Conservation (phyloP, 805 yeast species). For the Candida peoriensis region DNA sequence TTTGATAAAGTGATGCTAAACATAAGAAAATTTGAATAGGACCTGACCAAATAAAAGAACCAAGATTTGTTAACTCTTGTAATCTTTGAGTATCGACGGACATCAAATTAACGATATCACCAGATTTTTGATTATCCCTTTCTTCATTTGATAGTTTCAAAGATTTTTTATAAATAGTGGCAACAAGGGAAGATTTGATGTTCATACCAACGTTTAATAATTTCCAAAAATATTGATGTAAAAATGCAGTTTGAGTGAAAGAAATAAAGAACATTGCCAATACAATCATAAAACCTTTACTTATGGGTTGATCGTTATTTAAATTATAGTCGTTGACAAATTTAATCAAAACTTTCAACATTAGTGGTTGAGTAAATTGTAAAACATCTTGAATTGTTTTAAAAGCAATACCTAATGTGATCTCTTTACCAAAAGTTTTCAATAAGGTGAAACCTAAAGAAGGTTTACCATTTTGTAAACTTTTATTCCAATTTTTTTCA, state of each 20-base stretch:
- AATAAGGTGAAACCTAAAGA: conserved; percentile 59
- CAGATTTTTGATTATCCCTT: conserved; percentile 68
- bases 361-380: conserved; percentile 83
- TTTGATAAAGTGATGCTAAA: conserved; percentile 61
- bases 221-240: conserved; percentile 76
- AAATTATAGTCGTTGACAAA: conserved; percentile 47
- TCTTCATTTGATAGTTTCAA: conserved; percentile 67
- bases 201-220: conserved; percentile 75
- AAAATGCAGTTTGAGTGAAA: conserved; percentile 67
- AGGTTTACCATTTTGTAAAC: conserved; percentile 38
- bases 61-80: conserved; percentile 74
- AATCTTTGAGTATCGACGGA: conserved; percentile 88
- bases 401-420: conserved; percentile 65
- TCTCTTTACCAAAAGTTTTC: conserved; percentile 66
- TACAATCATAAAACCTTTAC: conserved; percentile 74
- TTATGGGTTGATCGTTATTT: conserved; percentile 43
- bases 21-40: conserved; percentile 84
- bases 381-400: conserved; percentile 73
- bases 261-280: conserved; percentile 70
- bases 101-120: conserved; percentile 93
- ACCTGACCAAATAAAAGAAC: conserved; percentile 85
- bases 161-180: conserved; percentile 65
- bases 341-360: conserved; percentile 60
- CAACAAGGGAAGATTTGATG: conserved; percentile 62
- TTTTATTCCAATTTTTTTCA: conserved; percentile 54